phyloP scores from a whole-genome alignment of 2,329 filamentous ascomycete species.

The Clarireedia paspali region DNA sequence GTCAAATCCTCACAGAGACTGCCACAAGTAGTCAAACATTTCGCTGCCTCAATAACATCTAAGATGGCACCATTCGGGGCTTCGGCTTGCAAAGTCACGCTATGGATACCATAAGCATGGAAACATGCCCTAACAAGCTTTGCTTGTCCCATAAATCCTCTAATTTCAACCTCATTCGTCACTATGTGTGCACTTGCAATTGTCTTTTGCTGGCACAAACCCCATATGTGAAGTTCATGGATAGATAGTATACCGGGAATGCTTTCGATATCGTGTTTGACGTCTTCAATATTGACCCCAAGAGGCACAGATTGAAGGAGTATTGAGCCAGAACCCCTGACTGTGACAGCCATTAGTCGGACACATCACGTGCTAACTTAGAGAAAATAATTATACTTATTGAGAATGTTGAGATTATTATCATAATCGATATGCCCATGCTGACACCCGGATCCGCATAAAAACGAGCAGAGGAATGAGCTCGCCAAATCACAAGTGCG shows the following conservation, averaged over 20 bases:
- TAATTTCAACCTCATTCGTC: slow-evolving; percentile 48
- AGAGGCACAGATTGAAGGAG: slow-evolving; percentile 58
- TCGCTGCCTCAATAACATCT: slow-evolving; percentile 4
- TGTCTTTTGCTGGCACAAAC: slow-evolving; percentile 60
- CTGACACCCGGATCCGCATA: slow-evolving; percentile 67
- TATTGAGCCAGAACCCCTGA: slow-evolving; percentile 55
- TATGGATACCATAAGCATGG: slow-evolving; percentile 67
- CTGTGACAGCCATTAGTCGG: slow-evolving; percentile 13
- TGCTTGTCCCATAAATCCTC: slow-evolving; percentile 52
- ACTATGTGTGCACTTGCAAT: slow-evolving; percentile 64
- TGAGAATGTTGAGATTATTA: slow-evolving; percentile 55
- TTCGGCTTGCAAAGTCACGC: slow-evolving; percentile 63
- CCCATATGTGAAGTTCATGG: slow-evolving; percentile 69
- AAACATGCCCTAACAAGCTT: slow-evolving; percentile 60
- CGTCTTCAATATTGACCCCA: slow-evolving; percentile 51
- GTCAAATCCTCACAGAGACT: slow-evolving; percentile 17
- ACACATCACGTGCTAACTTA: not conserved
- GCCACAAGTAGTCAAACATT: slow-evolving; percentile 18
- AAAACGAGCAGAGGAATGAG: slow-evolving; percentile 47
- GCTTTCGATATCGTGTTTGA: slow-evolving; percentile 64
- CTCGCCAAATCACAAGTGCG: slow-evolving; percentile 61
- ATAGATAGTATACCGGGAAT: slow-evolving; percentile 59
- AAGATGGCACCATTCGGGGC: slow-evolving; percentile 21
- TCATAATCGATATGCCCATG: slow-evolving; percentile 66
- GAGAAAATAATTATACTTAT: slow-evolving; percentile 30